Percentiles rank a stretch among this genome's conserved stretches.
Evolutionary conservation across 2,329 filamentous ascomycete species (phyloP).

Genomic region (Chaetomiaceae sp.): DNA sequence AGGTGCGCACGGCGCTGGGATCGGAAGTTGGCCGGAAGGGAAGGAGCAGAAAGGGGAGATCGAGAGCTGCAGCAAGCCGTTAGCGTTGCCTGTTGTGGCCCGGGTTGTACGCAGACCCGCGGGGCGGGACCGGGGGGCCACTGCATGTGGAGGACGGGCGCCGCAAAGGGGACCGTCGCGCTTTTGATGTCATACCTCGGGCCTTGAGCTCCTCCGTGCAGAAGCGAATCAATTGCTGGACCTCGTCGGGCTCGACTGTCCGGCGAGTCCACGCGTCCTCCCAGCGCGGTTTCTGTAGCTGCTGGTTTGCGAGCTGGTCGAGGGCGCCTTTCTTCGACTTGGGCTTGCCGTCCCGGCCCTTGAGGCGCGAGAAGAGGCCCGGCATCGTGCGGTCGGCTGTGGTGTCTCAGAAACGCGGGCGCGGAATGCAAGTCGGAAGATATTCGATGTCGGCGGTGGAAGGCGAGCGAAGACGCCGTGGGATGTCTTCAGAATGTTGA

Average conservation of each 20-base stretch:
- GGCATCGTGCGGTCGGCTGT: slow-evolving; percentile 40
- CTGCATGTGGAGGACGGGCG: slow-evolving; percentile 20
- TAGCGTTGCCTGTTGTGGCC: slow-evolving; percentile 8
- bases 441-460: slow-evolving; percentile 5
- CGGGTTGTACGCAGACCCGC: slow-evolving; percentile 11
- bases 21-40: slow-evolving; percentile 93
- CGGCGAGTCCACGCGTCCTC: slow-evolving; percentile 81
- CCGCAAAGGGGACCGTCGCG: slow-evolving; percentile 21
- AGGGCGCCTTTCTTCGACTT: slow-evolving; percentile 60
- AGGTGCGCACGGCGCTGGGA: slow-evolving; percentile 83
- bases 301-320: slow-evolving; percentile 43
- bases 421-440: slow-evolving; percentile 9
- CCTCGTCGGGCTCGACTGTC: slow-evolving; percentile 79
- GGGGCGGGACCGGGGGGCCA: slow-evolving; percentile 1
- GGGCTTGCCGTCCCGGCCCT: slow-evolving; percentile 62
- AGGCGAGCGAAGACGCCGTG: slow-evolving; percentile 5
- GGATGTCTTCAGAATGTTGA: neutral
- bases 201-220: slow-evolving; percentile 91
- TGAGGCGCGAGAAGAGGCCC: slow-evolving; percentile 58
- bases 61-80: slow-evolving; percentile 55
- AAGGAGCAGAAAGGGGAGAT: slow-evolving; percentile 85
- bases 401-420: slow-evolving; percentile 13
- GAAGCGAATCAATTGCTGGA: slow-evolving; percentile 76
- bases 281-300: slow-evolving; percentile 69
- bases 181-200: slow-evolving; percentile 60